Conservation (phyloP, 225 moss, liverwort and hornwort genomes). For the Thuidium tamariscinum region DNA sequence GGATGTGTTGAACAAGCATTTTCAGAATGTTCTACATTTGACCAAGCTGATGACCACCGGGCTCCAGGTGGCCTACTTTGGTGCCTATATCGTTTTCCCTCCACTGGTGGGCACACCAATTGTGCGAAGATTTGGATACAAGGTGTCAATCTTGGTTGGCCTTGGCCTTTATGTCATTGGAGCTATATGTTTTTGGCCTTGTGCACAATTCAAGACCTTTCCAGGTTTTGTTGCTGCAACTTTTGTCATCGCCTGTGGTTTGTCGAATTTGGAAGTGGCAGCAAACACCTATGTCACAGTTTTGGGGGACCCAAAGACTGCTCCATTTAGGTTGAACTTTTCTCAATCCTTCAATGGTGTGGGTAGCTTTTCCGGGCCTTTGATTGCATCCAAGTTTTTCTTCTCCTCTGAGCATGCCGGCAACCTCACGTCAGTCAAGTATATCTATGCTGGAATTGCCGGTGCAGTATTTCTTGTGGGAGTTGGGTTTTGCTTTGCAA, state of each 20-base stretch:
- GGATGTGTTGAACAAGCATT: conserved; percentile 30
- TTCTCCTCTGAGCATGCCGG: neutral
- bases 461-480: conserved; percentile 1
- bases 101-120: neutral
- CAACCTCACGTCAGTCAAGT: conserved; percentile 21
- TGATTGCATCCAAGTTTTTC: conserved; percentile 28
- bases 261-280: conserved; percentile 28
- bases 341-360: conserved; percentile 37
- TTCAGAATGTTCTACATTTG: conserved; percentile 4
- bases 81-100: conserved; percentile 30
- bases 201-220: conserved; percentile 12
- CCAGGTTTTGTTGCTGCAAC: conserved; percentile 26
- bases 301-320: conserved; percentile 13
- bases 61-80: conserved; percentile 38
- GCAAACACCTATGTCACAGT: conserved; percentile 27
- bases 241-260: conserved; percentile 20
- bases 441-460: conserved; percentile 15
- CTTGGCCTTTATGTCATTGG: conserved; percentile 10
- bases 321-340: conserved; percentile 16
- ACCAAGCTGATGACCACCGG: neutral
- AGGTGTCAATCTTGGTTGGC: conserved; percentile 19
- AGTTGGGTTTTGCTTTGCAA: conserved; percentile 1
- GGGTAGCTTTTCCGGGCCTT: conserved; percentile 21
- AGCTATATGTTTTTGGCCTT: conserved; percentile 17
- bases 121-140: conserved; percentile 20